phyloP scores from a whole-genome alignment of 805 yeast genomes.

The Yarrowia sp. region DNA sequence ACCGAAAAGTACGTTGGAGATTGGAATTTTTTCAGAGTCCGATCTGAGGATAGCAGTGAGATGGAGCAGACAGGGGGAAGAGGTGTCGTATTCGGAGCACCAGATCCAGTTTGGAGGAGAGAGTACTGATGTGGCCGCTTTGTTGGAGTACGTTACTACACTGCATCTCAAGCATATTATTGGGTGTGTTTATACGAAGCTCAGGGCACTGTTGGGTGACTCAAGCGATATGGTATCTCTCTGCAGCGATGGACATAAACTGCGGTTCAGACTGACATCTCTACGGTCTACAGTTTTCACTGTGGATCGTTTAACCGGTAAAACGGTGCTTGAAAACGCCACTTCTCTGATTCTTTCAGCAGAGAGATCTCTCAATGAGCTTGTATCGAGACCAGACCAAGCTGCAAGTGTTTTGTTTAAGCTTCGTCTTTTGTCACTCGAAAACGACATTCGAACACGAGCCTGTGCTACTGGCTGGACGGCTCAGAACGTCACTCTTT shows the following conservation, averaged over 20 bases:
- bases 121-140: conserved; percentile 39
- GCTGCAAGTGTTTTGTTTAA: conserved; percentile 43
- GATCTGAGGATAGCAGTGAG: conserved; percentile 40
- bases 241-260: conserved; percentile 26
- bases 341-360: conserved; percentile 43
- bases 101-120: conserved; percentile 29
- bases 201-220: neutral
- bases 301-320: conserved; percentile 33
- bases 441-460: conserved; percentile 53
- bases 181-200: conserved; percentile 33
- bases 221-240: conserved; percentile 16
- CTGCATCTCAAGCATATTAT: conserved; percentile 45
- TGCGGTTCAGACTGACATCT: conserved; percentile 31
- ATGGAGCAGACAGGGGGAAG: conserved; percentile 62
- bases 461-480: conserved; percentile 69
- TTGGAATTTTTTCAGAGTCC: conserved; percentile 50
- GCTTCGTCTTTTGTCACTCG: conserved; percentile 50
- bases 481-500: conserved; percentile 53
- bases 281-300: conserved; percentile 31
- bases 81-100: conserved; percentile 32
- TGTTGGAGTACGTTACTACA: conserved; percentile 43
- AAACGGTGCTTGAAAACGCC: conserved; percentile 42
- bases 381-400: conserved; percentile 29
- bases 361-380: conserved; percentile 38
- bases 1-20: conserved; percentile 55